These are phyloP conservation scores for Tuber calosporum DNA, from an alignment of 495 filamentous ascomycete genomes.

Conservation along the genomic window DNA sequence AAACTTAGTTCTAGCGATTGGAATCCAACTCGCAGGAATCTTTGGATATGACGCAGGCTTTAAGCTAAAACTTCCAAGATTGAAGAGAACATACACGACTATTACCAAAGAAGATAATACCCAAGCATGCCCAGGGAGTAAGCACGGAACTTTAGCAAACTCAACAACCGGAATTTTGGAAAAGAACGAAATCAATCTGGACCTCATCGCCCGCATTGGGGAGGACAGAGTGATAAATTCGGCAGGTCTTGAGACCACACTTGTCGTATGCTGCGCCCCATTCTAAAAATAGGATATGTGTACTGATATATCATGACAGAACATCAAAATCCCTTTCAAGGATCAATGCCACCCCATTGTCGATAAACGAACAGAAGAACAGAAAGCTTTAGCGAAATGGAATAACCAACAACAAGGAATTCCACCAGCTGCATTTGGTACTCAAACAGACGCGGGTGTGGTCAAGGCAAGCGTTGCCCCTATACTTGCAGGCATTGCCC, in stretches of 20 bases:
- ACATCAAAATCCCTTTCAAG: slow-evolving; percentile 13
- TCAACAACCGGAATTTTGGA: slow-evolving; percentile 6
- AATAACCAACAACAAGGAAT: background rate
- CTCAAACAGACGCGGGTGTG: background rate
- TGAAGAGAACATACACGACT: slow-evolving; percentile 5
- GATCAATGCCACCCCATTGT: slow-evolving; percentile 7
- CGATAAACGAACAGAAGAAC: background rate
- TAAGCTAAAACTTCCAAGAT: slow-evolving; percentile 9
- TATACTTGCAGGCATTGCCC: background rate
- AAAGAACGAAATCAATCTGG: slow-evolving; percentile 12
- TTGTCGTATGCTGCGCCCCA: slow-evolving; percentile 2
- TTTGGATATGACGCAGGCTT: slow-evolving; percentile 13
- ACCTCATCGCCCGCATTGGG: slow-evolving; percentile 6
- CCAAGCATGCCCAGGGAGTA: slow-evolving; percentile 8
- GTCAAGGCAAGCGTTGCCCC: background rate
- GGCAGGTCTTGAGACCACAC: background rate
- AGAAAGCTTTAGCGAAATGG: background rate
- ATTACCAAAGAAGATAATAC: slow-evolving; percentile 7
- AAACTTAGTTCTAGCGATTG: slow-evolving; percentile 11
- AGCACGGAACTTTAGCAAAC: slow-evolving; percentile 9
- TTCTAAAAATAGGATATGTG: background rate
- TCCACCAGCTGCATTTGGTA: background rate
- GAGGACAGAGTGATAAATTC: background rate
- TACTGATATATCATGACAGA: background rate
- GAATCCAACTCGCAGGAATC: background rate